Conservation (phyloP, 495 filamentous ascomycete genomes). For the Hypoxylon perforatum region DNA sequence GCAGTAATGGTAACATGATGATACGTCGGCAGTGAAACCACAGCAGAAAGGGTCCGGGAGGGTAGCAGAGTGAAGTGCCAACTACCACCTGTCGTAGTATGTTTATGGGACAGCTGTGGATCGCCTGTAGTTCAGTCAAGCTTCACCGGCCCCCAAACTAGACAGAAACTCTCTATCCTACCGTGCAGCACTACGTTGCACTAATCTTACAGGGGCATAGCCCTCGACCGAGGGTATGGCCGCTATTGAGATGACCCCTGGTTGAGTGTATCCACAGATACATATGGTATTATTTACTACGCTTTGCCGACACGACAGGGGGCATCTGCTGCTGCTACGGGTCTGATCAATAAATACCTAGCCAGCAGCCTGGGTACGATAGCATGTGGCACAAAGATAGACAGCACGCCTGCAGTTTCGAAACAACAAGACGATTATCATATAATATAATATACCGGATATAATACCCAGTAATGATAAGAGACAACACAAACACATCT, state of each 20-base stretch:
- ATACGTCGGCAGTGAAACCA: background rate
- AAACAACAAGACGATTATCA: too few species aligned
- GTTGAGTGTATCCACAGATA: background rate
- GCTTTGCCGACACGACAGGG: too few species aligned
- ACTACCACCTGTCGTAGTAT: constrained; percentile 5
- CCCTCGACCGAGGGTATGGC: background rate
- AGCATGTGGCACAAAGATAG: too few species aligned
- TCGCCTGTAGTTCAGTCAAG: constrained; percentile 29
- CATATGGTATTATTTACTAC: too few species aligned
- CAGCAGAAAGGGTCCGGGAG: background rate
- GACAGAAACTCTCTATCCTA: too few species aligned
- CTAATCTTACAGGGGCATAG: background rate
- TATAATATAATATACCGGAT: too few species aligned
- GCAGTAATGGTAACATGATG: background rate
- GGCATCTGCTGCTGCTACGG: too few species aligned
- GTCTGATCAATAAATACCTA: too few species aligned
- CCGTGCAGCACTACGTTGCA: background rate
- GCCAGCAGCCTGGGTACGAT: too few species aligned
- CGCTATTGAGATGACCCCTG: background rate
- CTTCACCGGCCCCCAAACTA: constrained; percentile 19
- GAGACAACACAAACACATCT: too few species aligned
- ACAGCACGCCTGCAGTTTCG: too few species aligned
- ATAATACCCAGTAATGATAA: too few species aligned
- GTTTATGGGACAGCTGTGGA: constrained; percentile 4
- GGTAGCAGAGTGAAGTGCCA: background rate